Base-by-base conservation (phyloP, 176 grass and related monocot species). In the Aegilops speltoides region DNA sequence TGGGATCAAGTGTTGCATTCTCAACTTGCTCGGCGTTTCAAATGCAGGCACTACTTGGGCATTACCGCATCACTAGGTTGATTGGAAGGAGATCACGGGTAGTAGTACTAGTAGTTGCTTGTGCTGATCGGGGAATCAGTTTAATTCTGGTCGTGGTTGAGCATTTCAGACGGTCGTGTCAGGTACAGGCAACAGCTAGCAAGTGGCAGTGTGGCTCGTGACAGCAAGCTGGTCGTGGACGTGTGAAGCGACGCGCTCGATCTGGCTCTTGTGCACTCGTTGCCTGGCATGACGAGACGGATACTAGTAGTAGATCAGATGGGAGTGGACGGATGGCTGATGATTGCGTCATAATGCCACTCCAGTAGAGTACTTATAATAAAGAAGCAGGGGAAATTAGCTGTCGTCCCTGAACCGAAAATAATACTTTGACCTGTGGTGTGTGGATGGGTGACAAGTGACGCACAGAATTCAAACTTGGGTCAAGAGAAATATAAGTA, bases 321-420 rank as follows among this genome's bases (percentile, higher is more conserved):
- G 33, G 32, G 28, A 69, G 50, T 7, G 25, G 76, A 46, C 32
- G 54, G 36, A 22, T 41, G 16, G 12, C 10, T 25, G 79, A 71
- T 78, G 50, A 86, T 86, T 86, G 50, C 6, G 62, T 48, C 28
- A 86, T 82, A 59, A 89, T 82, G 15, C 28, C 20, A 77, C 48
- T 52, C 15, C 15, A 2, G 48, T 15, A 15, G 31, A 31, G 31
- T 48, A 50, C 0, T 2, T 31, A 31, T 31, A 31, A 2, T 38
- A 70, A 77, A 62, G 8, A 71, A 77, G 26, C 22, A 8, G 0
- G 9, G 11, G 20, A 24, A 36, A 70, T 78, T 62, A 71, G 84
- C 84, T 90, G 79, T 65, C 63, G 54, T 59, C 37, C 9, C 20
- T 74, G 37, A 46, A 74, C n/a, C n/a, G 71, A 2, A 46, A 26